A percentile compares a stretch with the other conserved stretches of the same genome.
phyloP scores from a whole-genome alignment of 2,329 filamentous ascomycete species.

The Colletotrichum viniferum region DNA sequence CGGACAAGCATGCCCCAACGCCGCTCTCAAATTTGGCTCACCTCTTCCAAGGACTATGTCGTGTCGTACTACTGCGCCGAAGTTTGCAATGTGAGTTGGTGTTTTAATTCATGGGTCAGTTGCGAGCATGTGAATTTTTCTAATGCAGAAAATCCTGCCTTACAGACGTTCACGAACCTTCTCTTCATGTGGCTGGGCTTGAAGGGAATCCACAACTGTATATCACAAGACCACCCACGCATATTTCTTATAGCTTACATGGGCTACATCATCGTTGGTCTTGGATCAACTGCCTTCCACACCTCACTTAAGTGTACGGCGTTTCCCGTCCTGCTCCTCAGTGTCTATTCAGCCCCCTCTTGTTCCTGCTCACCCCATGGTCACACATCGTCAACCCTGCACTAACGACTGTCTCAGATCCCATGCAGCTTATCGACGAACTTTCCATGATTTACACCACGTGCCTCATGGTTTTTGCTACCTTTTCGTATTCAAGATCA shows the following conservation, averaged over 20 bases:
- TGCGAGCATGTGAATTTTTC: neutral
- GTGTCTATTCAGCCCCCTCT: neutral
- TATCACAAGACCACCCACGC: constrained; percentile 72
- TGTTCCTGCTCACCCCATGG: neutral
- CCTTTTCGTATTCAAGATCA: constrained; percentile 72
- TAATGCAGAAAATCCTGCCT: neutral
- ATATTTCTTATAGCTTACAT: constrained; percentile 73
- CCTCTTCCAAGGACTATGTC: constrained; percentile 58
- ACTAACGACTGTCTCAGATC: constrained; percentile 40
- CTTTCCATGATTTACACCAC: constrained; percentile 66
- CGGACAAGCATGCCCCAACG: neutral
- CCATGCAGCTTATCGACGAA: constrained; percentile 65
- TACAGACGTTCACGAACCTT: constrained; percentile 77
- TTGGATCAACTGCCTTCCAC: constrained; percentile 63
- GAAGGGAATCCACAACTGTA: constrained; percentile 76
- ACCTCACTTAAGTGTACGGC: constrained; percentile 58
- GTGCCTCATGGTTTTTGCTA: constrained; percentile 64
- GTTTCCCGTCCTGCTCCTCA: neutral
- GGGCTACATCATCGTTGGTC: constrained; percentile 58
- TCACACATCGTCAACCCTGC: neutral
- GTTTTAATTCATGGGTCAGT: neutral
- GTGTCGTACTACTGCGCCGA: constrained; percentile 78
- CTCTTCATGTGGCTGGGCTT: constrained; percentile 80
- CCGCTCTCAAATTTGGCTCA: constrained; percentile 12
- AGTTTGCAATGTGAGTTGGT: constrained; percentile 64